Base-by-base conservation (phyloP, 1,284 basidiomycete species). In the Leccinum fallax region DNA sequence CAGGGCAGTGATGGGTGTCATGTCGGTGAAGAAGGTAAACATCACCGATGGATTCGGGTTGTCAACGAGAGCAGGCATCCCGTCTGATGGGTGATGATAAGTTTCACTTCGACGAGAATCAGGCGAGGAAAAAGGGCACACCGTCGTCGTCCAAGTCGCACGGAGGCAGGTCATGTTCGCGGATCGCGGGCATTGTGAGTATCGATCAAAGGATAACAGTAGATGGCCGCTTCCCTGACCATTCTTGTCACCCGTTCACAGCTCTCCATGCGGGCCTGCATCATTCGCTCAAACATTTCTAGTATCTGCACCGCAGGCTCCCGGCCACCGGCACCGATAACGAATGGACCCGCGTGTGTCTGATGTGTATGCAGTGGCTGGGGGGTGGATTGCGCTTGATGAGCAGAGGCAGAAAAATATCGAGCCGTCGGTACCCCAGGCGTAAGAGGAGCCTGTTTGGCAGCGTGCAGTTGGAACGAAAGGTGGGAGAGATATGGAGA, bases 201-300 rank as follows among this genome's bases (percentile, higher is more conserved):
- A 43, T 34, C 9, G 30, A 30, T 57, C 38, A 55, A 32, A 53
- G 54, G 38, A 46, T 55, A 11, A 11, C 51, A 24, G 13, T 38
- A 11, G 54, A 46, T 71, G 61, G 71, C 81, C 48, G 82, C 82
- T 57, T 83, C 81, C 66, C 81, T 79, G 43, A 90, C 81, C 65
- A 91, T 78, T 53, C 80, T 80, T 64, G 84, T 83, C 55, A 89
- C 78, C 40, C 87, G 79, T 65, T 86, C 80, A 72, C 89, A 91
- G 70, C 86, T 89, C 72, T 90, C 87, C 82, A 91, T 85, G 58
- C 89, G 81, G 6, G 85, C 79, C 67, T 89, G 86, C 79, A 90
- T 83, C 77, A 91, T 85, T 65, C 83, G 81, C 61, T 86, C 86
- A 69, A 88, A 90, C 78, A 86, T 82, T 67, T 86, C 83, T 61